Conservation (phyloP, 306 rosid genomes). For the Citrullus amarus region DNA sequence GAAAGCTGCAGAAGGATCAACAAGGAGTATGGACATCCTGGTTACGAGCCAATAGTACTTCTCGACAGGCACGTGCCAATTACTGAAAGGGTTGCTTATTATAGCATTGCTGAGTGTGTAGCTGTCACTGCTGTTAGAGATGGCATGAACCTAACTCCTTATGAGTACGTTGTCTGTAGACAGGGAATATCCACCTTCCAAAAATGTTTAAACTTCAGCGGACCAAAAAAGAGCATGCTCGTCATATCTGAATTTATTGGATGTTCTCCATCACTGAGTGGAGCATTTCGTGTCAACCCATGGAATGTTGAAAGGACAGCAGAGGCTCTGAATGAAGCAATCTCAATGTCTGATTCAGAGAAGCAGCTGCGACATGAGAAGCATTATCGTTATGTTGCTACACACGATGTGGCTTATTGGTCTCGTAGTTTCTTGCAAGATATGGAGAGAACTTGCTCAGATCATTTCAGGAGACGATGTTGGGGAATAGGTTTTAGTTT, state of each 20-base stretch:
- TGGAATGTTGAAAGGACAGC: conserved; percentile 72
- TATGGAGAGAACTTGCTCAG: conserved; percentile 66
- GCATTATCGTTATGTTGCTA: conserved; percentile 67
- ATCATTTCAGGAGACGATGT: conserved; percentile 54
- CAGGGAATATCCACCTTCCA: conserved; percentile 48
- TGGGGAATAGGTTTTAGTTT: conserved; percentile 78
- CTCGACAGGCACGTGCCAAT: conserved; percentile 45
- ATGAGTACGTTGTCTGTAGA: conserved; percentile 70
- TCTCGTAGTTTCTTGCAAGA: conserved; percentile 74
- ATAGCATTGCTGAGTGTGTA: conserved; percentile 75
- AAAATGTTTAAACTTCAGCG: conserved; percentile 25
- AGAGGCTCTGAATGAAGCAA: conserved; percentile 63
- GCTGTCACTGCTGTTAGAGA: conserved; percentile 80
- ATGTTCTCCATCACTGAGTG: conserved; percentile 78
- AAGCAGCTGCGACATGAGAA: conserved; percentile 62
- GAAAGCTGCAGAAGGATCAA: conserved; percentile 50
- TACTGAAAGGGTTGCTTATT: conserved; percentile 51
- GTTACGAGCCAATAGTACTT: conserved; percentile 49
- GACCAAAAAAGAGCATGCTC: conserved; percentile 66
- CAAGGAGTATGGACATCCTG: conserved; percentile 46
- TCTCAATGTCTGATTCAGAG: conserved; percentile 50
- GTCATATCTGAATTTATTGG: conserved; percentile 79
- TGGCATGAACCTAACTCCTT: conserved; percentile 79
- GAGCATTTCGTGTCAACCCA: conserved; percentile 71
- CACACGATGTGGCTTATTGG: conserved; percentile 72